phyloP scores from a whole-genome alignment of 2,329 filamentous ascomycete genomes.

The Fusarium sp. region DNA sequence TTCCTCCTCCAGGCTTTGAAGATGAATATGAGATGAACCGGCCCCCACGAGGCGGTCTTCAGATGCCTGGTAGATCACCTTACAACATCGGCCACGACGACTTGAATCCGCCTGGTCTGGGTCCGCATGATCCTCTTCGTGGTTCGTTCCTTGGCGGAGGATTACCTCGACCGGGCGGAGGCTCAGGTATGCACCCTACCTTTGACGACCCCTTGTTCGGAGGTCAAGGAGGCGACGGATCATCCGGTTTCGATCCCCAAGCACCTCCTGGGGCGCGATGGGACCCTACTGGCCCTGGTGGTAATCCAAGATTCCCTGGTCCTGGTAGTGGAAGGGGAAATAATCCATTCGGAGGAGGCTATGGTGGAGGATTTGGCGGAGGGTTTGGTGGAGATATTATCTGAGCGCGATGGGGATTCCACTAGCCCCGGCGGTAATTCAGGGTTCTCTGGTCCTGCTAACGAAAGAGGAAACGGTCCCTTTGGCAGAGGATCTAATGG shows the following conservation, averaged over 20 bases:
- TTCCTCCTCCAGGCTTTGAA: conserved; percentile 91
- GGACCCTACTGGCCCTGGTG: conserved; percentile 86
- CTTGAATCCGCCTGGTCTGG: conserved; percentile 87
- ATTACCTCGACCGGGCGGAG: conserved; percentile 70
- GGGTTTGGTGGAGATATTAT: conserved; percentile 51
- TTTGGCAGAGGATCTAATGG: neutral
- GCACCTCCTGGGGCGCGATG: conserved; percentile 91
- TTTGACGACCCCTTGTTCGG: conserved; percentile 91
- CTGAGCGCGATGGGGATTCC: conserved; percentile 15
- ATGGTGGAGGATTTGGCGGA: conserved; percentile 55
- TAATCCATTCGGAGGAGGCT: conserved; percentile 59
- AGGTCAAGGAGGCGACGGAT: conserved; percentile 56
- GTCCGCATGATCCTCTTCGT: conserved; percentile 86
- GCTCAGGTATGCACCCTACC: conserved; percentile 94
- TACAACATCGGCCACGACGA: conserved; percentile 87
- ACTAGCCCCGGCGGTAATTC: neutral
- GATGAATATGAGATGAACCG: conserved; percentile 90
- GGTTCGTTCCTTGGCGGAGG: conserved; percentile 76
- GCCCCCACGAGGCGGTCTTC: conserved; percentile 59
- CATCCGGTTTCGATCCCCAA: conserved; percentile 70
- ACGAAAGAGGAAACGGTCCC: neutral
- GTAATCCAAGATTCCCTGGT: conserved; percentile 63
- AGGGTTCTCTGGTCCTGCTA: neutral
- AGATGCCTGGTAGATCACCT: conserved; percentile 67
- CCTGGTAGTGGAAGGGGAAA: conserved; percentile 58